Base-by-base conservation (phyloP, 2,329 filamentous ascomycete genomes). In the Exserohilum rostratum region DNA sequence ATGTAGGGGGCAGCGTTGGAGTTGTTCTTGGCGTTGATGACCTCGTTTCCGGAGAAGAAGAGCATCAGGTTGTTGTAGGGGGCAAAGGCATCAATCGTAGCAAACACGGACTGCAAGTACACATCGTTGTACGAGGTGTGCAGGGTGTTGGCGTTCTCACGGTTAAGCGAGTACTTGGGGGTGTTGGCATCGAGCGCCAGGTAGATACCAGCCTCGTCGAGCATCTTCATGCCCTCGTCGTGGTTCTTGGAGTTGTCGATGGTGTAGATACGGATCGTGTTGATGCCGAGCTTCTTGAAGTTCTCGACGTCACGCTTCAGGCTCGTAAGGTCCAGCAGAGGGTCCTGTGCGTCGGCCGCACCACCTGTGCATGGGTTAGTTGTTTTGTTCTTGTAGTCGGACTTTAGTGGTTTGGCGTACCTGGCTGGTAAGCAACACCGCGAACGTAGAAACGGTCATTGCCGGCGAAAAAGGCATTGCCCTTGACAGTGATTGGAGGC, bases 111-210 rank as follows among this genome's bases (percentile, higher is more conserved):
- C 73, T 90, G 91, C 17, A 96, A 85, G 76, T 96, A 96, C 61
- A 86, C 86, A 51, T 88, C 83, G 76, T 96, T 96, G 85, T 96
- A 96, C 1, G 92, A 96, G 9, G 62, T 62, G 63, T 70, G 65
- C 40, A 72, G 68, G 3, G 80, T 79, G 27, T 78, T 80, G 6
- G 89, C 88, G 7, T 85, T 77, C 61, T 81, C 82, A 55, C 92
- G 89, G 83, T 95, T 93, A 78, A 96, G 84, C 0, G 91, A 95
- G 83, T 96, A 96, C 57, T 86, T 82, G 61, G 91, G 90, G 6
- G 84, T 93, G 84, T 96, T 96, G 80, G 93, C 90, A 70, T 96
- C 92, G 44, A 96, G 83, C 33, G 95, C 90, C 50, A 96, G 85
- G 81, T 96, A 96, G 81, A 96, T 96, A 70, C 90, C 90, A 58